Evolutionary conservation across 1,284 basidiomycete genomes (phyloP), one percentile per base, ranked within the genome.

Genomic region (Microbotryum intermedium): DNA sequence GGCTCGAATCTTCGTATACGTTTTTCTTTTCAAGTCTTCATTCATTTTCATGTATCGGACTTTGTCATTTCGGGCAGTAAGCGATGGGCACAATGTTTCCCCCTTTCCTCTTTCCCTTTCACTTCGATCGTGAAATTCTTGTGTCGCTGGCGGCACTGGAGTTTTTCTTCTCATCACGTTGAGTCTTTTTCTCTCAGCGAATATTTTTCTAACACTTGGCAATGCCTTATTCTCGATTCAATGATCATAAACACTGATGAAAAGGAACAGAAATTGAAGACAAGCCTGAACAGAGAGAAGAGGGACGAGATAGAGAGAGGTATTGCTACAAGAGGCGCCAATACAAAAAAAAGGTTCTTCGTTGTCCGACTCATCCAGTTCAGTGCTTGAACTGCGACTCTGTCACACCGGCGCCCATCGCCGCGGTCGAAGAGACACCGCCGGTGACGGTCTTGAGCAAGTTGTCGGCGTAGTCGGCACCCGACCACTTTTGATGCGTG

Each of bases 331-430:
- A 26, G n/a, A 51, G 43, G 28, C 28, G 47, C 55, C 10, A 42
- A 10, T 25, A n/a, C 23, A 21, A 5, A n/a, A 26, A 20, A 10
- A 28, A 20, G 7, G 18, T 3, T 47, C 30, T 34, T 16, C 30
- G 29, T 9, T n/a, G 34, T 44, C n/a, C 7, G 11, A 34, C 6
- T 25, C 6, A 47, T 10, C 3, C 21, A 5, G 51, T 43, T 44
- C n/a, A 63, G 55, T 68, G 61, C 61, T 68, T 68, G 64, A 68
- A 68, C 49, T 68, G 66, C 20, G 57, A 50, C 42, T 66, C 65
- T 25, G 89, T 91, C 13, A 87, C 90, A 73, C 88, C 88, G 68
- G 84, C 83, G 48, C 89, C 89, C 64, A 84, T 77, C 20, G 86
- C 82, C 43, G 85, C 88, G 3, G 89, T 90, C 70, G 83, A 86